These are phyloP conservation scores for Salix udensis DNA, from an alignment of 345 rosid species.

Conservation along the genomic window DNA sequence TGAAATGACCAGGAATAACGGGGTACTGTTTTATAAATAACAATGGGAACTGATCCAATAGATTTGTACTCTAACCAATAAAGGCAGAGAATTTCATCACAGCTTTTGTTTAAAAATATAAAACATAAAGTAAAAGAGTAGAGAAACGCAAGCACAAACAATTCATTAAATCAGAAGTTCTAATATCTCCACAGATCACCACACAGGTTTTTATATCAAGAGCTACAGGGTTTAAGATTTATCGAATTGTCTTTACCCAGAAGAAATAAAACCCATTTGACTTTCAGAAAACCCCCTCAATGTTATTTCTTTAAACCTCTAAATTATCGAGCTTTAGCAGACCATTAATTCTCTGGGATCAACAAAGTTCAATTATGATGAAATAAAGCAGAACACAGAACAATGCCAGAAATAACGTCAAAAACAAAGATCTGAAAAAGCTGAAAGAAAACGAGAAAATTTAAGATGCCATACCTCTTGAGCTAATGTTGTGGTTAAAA, in stretches of 20 bases:
- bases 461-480: slow-evolving; percentile 9
- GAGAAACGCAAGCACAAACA: neutral
- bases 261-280: neutral
- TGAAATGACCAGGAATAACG: neutral
- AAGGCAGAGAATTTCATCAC: no score
- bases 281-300: neutral
- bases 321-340: neutral
- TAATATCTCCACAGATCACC: neutral
- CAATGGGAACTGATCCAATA: neutral
- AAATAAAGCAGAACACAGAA: neutral
- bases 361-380: neutral
- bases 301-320: neutral
- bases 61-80: no score
- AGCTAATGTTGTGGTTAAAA: neutral
- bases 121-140: no score
- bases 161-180: neutral
- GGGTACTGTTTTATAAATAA: neutral
- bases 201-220: neutral
- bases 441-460: neutral
- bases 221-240: neutral
- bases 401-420: neutral
- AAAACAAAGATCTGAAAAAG: neutral
- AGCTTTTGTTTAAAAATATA: no score
- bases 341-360: neutral
- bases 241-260: neutral